Evolutionary conservation across 495 filamentous ascomycete species (phyloP).

Genomic region (Penicillium tannophilum): DNA sequence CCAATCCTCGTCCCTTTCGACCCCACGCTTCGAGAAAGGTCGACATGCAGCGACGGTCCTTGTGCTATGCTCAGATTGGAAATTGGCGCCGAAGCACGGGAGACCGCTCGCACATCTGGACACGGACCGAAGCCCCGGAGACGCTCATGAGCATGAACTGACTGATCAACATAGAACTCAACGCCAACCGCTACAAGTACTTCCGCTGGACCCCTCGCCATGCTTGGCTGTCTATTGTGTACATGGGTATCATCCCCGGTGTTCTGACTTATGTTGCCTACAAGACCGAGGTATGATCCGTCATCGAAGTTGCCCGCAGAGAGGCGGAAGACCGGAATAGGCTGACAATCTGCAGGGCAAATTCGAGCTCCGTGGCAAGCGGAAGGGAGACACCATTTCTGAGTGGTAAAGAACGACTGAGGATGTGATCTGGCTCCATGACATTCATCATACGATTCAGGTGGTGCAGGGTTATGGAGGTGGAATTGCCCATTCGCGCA

Average conservation of each 20-base stretch:
- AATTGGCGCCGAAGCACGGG: background rate
- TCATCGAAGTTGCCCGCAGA: background rate
- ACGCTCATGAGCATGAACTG: conserved; percentile 14
- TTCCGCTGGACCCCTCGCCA: conserved; percentile 90
- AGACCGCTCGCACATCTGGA: background rate
- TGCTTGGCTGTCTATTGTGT: conserved; percentile 74
- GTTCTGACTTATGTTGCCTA: conserved; percentile 71
- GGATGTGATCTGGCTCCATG: conserved; percentile 8
- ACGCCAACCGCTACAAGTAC: conserved; percentile 84
- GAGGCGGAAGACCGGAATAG: background rate
- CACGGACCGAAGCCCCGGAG: background rate
- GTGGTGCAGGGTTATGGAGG: background rate
- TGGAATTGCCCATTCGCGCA: background rate
- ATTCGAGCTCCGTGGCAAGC: conserved; percentile 83
- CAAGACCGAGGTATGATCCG: conserved; percentile 73
- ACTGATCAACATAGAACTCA: conserved; percentile 65
- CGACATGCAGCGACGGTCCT: background rate
- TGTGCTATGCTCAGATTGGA: background rate
- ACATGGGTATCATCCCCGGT: conserved; percentile 68
- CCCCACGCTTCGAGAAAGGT: conserved; percentile 2
- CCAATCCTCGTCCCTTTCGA: conserved; percentile 12
- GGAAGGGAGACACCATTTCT: conserved; percentile 73
- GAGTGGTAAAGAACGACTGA: conserved; percentile 61
- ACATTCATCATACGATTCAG: background rate
- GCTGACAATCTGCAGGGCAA: conserved; percentile 64